phyloP scores from a whole-genome alignment of 2,329 filamentous ascomycete species.

The Sporothrix globosa region DNA sequence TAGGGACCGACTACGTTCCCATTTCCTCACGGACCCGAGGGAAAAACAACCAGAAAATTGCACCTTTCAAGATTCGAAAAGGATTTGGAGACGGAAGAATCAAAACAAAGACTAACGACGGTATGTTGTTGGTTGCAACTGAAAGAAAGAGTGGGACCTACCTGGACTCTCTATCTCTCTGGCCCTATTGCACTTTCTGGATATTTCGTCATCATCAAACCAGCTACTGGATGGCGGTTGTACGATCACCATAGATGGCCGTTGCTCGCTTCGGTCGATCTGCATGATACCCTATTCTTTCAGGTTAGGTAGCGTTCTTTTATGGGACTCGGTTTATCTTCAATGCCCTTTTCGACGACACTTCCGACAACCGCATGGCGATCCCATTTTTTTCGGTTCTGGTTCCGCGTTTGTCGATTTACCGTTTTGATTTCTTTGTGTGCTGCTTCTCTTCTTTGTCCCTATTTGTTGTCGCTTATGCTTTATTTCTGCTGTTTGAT shows the following conservation, averaged over 20 bases:
- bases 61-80: constrained; percentile 8
- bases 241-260: constrained; percentile 26
- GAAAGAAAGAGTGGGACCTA: neutral
- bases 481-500: constrained; percentile 11
- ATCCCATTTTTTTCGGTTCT: neutral
- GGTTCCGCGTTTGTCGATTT: constrained; percentile 1
- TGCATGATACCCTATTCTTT: constrained; percentile 24
- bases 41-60: neutral
- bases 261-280: constrained; percentile 27
- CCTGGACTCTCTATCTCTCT: neutral
- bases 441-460: constrained; percentile 17
- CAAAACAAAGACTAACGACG: neutral
- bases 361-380: neutral
- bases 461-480: constrained; percentile 1
- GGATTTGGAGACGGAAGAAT: neutral
- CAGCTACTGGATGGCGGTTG: constrained; percentile 24
- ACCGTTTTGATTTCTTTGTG: neutral
- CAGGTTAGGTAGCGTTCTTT: constrained; percentile 24
- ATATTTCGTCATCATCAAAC: constrained; percentile 14
- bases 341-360: neutral
- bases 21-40: constrained; percentile 10
- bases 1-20: neutral
- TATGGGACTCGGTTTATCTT: neutral
- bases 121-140: neutral
- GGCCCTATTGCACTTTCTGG: neutral